Base-by-base conservation (phyloP, 1,139 yeast genomes). In the Wickerhamomyces sp. region DNA sequence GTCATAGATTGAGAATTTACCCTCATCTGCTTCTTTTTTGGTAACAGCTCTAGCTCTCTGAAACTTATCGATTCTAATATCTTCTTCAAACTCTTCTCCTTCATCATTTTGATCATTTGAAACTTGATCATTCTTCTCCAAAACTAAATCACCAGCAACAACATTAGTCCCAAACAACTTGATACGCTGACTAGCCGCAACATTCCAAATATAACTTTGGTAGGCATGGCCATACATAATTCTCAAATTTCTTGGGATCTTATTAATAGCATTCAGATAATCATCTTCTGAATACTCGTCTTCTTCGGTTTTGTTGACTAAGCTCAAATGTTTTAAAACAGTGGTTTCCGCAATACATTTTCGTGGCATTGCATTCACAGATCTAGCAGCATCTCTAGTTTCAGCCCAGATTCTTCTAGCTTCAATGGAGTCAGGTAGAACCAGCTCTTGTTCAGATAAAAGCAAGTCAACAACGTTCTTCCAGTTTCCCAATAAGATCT, bases 141-240 rank as follows among this genome's bases (percentile, higher is more conserved):
- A 58, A 2, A 90, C 88, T 50, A 94, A 70, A 59, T 94, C 99
- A 19, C 98, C 99, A 33, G 69, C 82, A 40, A 84, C 81, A 21
- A 85, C 77, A 25, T 72, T 62, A 46, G 77, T 56, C 1, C 97
- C 97, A 62, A 73, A 82, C 42, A 80, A 59, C 52, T 76, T 78
- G 38, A 89, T 69, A 58, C 98, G 74, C 52, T 76, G 78, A 40
- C 95, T 83, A 0, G 90, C 94, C 18, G 83, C 95, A 42, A 72
- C 60, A 57, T 94, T 94, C 99, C 98, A 94, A 31, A 94, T 76
- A 55, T 82, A 92, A 46, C 97, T 88, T 64, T 94, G 98, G 59
- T 94, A 94, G 3, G 98, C 96, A 64, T 94, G 99, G 3, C 84
- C 96, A 58, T 94, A 94, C 95, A 94, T 92, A 46, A 89, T 78